phyloP scores from a whole-genome alignment of 139 green algal species.

The Chlamydomonas sphaeroides region DNA sequence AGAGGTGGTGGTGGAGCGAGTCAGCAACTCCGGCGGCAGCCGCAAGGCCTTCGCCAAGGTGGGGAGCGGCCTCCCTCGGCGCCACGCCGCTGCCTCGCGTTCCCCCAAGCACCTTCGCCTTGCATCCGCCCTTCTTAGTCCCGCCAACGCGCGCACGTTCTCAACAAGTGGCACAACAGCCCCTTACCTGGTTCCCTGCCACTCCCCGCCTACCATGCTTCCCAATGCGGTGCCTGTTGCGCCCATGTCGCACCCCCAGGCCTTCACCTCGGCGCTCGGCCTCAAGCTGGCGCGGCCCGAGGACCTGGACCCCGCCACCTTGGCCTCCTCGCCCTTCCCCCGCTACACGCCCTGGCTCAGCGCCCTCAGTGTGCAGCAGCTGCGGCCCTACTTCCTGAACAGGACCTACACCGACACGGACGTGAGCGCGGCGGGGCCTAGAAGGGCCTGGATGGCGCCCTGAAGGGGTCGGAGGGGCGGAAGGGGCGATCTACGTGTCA shows the following conservation, averaged over 20 bases:
- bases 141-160: too few species aligned
- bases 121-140: too few species aligned
- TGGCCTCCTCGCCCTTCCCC: slow-evolving; percentile 18
- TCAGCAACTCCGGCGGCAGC: slow-evolving; percentile 42
- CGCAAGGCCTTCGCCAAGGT: slow-evolving; percentile 51
- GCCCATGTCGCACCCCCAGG: slow-evolving; percentile 8
- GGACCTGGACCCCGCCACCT: slow-evolving; percentile 43
- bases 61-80: too few species aligned
- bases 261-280: slow-evolving; percentile 41
- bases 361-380: slow-evolving; percentile 48
- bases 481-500: not conserved
- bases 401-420: slow-evolving; percentile 54
- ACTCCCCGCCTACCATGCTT: too few species aligned
- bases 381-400: slow-evolving; percentile 48
- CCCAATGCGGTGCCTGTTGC: too few species aligned
- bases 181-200: too few species aligned
- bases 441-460: too few species aligned
- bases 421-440: not conserved
- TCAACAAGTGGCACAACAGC: too few species aligned
- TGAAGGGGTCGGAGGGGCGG: not conserved
- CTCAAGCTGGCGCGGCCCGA: slow-evolving; percentile 32
- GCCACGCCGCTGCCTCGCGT: too few species aligned
- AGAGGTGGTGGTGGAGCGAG: slow-evolving; percentile 36
- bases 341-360: slow-evolving; percentile 19
- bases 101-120: too few species aligned